Percentiles rank a stretch among this genome's conserved stretches.
Conservation (phyloP, 2,329 filamentous ascomycete genomes). For the Aureobasidium sp. region DNA sequence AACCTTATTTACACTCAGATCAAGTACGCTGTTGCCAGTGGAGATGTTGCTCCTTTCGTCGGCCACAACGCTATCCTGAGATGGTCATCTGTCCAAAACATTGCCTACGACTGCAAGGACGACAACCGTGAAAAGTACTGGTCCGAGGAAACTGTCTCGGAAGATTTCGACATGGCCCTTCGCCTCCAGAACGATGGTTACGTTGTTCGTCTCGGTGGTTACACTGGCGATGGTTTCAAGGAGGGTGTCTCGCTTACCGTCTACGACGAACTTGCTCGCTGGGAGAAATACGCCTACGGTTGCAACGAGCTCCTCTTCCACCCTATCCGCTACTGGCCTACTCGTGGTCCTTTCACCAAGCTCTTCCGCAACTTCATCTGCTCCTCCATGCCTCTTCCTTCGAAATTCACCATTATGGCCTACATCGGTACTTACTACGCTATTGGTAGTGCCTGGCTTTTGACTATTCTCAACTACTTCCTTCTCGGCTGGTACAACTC, state of each 20-base stretch:
- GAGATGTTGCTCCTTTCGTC: conserved; percentile 69
- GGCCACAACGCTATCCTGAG: conserved; percentile 72
- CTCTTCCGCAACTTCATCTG: conserved; percentile 66
- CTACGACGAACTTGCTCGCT: conserved; percentile 74
- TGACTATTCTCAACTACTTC: conserved; percentile 68
- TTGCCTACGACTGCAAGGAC: conserved; percentile 60
- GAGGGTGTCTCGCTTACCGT: conserved; percentile 78
- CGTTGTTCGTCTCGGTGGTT: conserved; percentile 62
- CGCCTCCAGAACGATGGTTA: conserved; percentile 65
- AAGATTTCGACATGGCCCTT: conserved; percentile 76
- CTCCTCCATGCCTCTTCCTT: conserved; percentile 65
- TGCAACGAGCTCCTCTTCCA: conserved; percentile 78
- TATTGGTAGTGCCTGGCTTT: conserved; percentile 65
- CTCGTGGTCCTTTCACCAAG: conserved; percentile 66
- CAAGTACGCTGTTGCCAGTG: conserved; percentile 66
- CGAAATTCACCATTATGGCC: conserved; percentile 65
- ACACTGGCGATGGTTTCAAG: conserved; percentile 68
- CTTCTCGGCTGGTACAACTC: conserved; percentile 68
- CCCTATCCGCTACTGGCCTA: conserved; percentile 63
- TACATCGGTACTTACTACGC: conserved; percentile 78
- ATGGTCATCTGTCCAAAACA: conserved; percentile 66
- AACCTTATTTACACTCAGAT: conserved; percentile 70
- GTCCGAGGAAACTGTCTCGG: conserved; percentile 71
- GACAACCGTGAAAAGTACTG: conserved; percentile 66
- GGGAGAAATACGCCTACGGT: conserved; percentile 82